Evolutionary conservation across 2,329 filamentous ascomycete species (phyloP).

Genomic region (Gremmenia infestans): DNA sequence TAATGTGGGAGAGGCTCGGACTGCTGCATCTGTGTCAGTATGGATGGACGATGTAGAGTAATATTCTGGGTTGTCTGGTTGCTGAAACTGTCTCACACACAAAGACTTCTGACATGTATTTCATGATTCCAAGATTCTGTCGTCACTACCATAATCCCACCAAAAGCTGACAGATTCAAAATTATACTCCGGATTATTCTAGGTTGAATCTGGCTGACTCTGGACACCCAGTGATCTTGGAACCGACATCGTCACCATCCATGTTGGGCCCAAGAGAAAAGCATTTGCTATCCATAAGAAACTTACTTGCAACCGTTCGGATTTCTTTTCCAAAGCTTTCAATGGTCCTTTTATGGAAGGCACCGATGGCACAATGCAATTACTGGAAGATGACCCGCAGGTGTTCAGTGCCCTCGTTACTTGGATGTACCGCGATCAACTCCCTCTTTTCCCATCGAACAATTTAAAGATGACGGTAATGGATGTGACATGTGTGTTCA

Average conservation of each 20-base stretch:
- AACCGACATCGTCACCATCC: neutral
- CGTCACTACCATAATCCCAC: too few relatives aligned
- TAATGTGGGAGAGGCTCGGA: neutral
- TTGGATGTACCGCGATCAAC: conserved; percentile 1
- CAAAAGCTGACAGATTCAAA: too few relatives aligned
- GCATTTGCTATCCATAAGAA: neutral
- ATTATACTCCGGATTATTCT: too few relatives aligned
- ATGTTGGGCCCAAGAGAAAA: neutral
- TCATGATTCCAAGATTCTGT: too few relatives aligned
- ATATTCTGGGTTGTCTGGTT: too few relatives aligned
- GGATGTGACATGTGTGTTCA: neutral
- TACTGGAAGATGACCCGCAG: neutral
- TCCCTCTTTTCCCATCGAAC: neutral
- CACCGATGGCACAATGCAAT: neutral
- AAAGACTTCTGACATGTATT: too few relatives aligned
- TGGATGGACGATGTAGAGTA: neutral
- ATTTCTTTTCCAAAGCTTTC: conserved; percentile 3
- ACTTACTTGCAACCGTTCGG: neutral
- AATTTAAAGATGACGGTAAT: neutral
- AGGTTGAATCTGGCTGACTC: neutral
- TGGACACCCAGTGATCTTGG: neutral
- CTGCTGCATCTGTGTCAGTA: neutral
- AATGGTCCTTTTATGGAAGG: conserved; percentile 1
- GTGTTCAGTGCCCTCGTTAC: conserved; percentile 1
- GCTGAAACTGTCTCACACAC: too few relatives aligned